Base-by-base conservation (phyloP, 2,329 filamentous ascomycete species). In the Coccinonectria pachysandricola region DNA sequence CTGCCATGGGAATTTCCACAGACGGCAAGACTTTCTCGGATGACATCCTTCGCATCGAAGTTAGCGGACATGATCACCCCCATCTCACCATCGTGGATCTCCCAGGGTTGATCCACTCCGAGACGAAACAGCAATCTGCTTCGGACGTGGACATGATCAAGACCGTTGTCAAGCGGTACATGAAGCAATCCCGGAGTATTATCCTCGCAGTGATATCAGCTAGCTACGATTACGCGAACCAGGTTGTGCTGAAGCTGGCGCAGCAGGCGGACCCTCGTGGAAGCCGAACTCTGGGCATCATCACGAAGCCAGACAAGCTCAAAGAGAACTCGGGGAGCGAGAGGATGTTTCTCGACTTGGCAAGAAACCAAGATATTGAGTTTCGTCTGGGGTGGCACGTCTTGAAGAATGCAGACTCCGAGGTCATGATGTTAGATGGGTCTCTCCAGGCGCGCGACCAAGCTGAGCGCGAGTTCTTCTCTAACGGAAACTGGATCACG, bases 81-180 rank as follows among this genome's bases (percentile, higher is more conserved):
- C 56, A 61, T 19, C 49, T 68, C 6, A 66, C 61, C 1, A 46
- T 67, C 2, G 60, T 68, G 1, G 64, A 68, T 33, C 44, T 67
- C 2, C 63, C 62, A 1, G 62, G 64, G 1, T 45, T 67, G 3
- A 59, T 66, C 12, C 44, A 54, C 3, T 42, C 45, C 2, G 31
- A 48, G 5, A 53, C 48, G 18, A 49, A 57, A 7, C 41, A 52
- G 3, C 50, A 60, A 21, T 50, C 48, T 8, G 37, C 34, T 1
- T 26, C 30, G 8, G 55, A 57, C 16, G 47, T 55, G 2, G 34
- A 52, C 7, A 24, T 50, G 3, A 53, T 65, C 2, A 26, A 35
- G 3, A 30, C 42, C 1, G 46, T 67, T 13, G 56, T 64, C 2
- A 33, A 53, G 9, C 15, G 35, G 1, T 66, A 67, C 31, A 57